Evolutionary conservation across 805 yeast species (phyloP), one percentile per base, ranked within the genome.

Genomic region (Starmerella powellii): DNA sequence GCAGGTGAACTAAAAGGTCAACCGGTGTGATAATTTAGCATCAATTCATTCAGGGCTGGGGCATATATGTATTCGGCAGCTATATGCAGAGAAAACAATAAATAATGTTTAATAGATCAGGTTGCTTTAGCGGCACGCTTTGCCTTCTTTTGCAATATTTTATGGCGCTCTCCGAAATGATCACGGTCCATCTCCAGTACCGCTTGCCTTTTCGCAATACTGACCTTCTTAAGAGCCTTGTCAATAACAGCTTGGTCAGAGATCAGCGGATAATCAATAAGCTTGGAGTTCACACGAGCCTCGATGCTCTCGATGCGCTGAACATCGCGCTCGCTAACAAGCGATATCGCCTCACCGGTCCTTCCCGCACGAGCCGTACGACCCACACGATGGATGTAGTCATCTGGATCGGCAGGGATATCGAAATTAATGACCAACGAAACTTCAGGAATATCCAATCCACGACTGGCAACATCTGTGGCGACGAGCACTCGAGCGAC

Each of bases 321-420:
- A 12, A 91, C 78, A 58, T 88, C 98, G 45, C 80, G 75, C 54
- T 87, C 95, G 1, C 94, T 75, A 3, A 91, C 80, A 45, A 91
- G 70, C 12, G 91, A 74, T 1, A 91, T 66, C 6, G 94, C 73
- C 49, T 76, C 84, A 64, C 98, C 98, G 38, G 66, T 64, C 53
- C 94, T 71, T 2, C 97, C 97, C 2, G 97, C 97, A 72, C 98
- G 81, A 8, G 97, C 98, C 11, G 98, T 88, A 74, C 98, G 83
- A 66, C 98, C 98, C 10, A 88, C 94, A 61, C 98, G 71, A 63
- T 91, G 98, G 41, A 91, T 86, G 55, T 84, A 91, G 49, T 91
- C 95, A 56, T 91, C 95, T 3, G 97, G 83, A 57, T 91, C 96
- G 0, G 91, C 86, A 4, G 98, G 98, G 19, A 91, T 74, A 56